These are phyloP conservation scores for Tuber calosporum DNA, from an alignment of 495 filamentous ascomycete species.

Conservation along the genomic window DNA sequence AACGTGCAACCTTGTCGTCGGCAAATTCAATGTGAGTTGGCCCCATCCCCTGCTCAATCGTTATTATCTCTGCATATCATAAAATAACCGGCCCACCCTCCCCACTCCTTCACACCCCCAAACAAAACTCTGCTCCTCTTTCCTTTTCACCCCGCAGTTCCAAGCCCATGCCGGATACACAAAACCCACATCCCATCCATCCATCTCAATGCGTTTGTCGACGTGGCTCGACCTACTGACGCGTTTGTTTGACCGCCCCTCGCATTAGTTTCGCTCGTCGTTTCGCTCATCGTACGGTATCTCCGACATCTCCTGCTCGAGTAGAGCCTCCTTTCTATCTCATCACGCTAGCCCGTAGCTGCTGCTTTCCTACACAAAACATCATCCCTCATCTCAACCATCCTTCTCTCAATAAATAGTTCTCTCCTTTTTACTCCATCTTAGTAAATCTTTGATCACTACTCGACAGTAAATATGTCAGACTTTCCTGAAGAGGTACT, in stretches of 20 bases:
- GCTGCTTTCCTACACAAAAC: neutral
- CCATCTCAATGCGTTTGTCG: neutral
- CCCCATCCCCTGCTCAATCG: neutral
- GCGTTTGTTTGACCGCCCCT: neutral
- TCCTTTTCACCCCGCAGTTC: neutral
- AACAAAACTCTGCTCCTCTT: neutral
- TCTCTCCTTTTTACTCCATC: neutral
- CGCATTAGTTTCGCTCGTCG: neutral
- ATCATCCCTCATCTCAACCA: neutral
- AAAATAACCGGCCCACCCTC: neutral
- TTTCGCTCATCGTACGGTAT: neutral
- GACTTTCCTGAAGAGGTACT: constrained; percentile 10
- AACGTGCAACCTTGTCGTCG: neutral
- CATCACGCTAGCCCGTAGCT: neutral
- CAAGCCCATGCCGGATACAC: neutral
- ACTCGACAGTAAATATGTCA: constrained; percentile 16
- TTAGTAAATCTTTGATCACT: neutral
- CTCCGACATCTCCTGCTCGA: neutral
- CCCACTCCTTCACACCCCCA: neutral
- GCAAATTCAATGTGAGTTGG: neutral
- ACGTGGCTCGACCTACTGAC: neutral
- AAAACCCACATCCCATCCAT: neutral
- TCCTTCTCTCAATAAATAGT: neutral
- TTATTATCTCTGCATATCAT: neutral
- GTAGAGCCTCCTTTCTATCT: neutral